phyloP scores from a whole-genome alignment of 2,329 filamentous ascomycete genomes.

The Venturia pyrina region DNA sequence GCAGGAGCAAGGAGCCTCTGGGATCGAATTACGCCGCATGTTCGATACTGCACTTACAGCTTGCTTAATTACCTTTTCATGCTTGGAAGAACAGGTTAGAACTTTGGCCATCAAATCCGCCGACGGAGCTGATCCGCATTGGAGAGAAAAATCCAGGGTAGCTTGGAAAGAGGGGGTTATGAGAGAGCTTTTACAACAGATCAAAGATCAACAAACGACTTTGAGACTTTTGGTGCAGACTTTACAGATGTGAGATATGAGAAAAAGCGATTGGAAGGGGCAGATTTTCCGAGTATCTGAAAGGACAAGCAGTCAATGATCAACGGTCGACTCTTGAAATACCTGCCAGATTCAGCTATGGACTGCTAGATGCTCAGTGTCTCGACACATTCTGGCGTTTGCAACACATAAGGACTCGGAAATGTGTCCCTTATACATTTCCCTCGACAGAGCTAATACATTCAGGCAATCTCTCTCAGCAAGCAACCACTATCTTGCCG shows the following conservation, averaged over 20 bases:
- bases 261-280: background rate
- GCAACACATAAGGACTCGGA: background rate
- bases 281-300: background rate
- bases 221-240: constrained; percentile 8
- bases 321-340: background rate
- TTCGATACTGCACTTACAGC: constrained; percentile 6
- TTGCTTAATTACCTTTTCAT: constrained; percentile 8
- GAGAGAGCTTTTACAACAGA: constrained; percentile 5
- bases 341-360: background rate
- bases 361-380: background rate
- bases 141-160: background rate
- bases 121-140: background rate
- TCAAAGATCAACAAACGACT: constrained; percentile 6
- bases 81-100: constrained; percentile 9
- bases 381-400: background rate
- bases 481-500: background rate
- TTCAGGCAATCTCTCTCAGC: constrained; percentile 6
- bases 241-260: constrained; percentile 5
- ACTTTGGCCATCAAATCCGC: background rate
- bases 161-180: constrained; percentile 6
- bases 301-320: background rate
- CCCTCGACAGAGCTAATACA: background rate
- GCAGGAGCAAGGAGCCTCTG: background rate
- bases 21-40: constrained; percentile 2
- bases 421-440: background rate